Percentiles rank a stretch among this genome's conserved stretches.
These are phyloP conservation scores for Xylaria palmicola DNA, from an alignment of 495 filamentous ascomycete species.

Conservation along the genomic window DNA sequence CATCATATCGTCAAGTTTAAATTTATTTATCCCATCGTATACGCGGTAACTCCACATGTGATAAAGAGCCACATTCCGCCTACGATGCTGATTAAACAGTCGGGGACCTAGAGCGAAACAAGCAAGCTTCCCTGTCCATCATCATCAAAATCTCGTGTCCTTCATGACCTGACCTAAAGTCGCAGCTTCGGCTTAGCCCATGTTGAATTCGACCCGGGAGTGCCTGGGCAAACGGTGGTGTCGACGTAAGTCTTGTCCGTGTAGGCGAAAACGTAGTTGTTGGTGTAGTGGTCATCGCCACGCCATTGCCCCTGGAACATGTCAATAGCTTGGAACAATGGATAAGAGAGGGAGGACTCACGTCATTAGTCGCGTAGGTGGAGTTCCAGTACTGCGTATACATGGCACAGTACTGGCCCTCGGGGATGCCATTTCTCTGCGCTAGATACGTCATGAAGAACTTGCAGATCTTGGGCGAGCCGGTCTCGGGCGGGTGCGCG, in stretches of 20 bases:
- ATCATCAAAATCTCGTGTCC: not conserved
- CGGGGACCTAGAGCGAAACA: not conserved
- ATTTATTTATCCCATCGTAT: not conserved
- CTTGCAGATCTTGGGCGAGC: constrained; percentile 37
- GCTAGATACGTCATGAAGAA: constrained; percentile 53
- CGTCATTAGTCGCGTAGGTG: constrained; percentile 27
- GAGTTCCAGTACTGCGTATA: constrained; percentile 22
- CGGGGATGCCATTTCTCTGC: constrained; percentile 34
- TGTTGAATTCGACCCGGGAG: not conserved
- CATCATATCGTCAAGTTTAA: not conserved
- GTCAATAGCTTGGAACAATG: not conserved
- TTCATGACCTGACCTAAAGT: not conserved
- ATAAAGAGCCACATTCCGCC: not conserved
- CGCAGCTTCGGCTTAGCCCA: not conserved
- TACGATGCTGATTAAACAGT: not conserved
- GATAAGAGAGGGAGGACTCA: constrained; percentile 11
- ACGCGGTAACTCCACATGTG: not conserved
- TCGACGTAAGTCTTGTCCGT: not conserved
- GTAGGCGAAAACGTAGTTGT: constrained; percentile 10
- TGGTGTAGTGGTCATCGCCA: constrained; percentile 15
- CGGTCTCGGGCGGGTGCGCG: constrained; percentile 25
- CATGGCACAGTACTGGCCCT: constrained; percentile 29
- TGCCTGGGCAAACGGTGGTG: not conserved
- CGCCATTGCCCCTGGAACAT: constrained; percentile 13
- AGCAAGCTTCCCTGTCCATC: not conserved